Evolutionary conservation across 2,329 filamentous ascomycete genomes (phyloP).

Genomic region (Aspergillus neoniger): DNA sequence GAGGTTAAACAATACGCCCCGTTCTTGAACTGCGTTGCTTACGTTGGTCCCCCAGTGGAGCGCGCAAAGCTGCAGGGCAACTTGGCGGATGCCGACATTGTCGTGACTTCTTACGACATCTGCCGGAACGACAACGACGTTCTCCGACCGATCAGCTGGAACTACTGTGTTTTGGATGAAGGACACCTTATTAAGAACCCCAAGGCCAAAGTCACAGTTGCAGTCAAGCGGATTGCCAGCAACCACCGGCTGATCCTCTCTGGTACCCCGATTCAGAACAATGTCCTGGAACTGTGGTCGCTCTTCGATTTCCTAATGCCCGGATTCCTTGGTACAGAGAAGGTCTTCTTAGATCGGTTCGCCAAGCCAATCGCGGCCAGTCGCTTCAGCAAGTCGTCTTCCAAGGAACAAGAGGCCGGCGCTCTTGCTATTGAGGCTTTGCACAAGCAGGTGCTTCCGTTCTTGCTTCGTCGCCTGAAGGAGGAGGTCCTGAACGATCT

Average conservation of each 20-base stretch:
- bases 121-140: constrained; percentile 93
- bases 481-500: constrained; percentile 96
- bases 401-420: constrained; percentile 96
- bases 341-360: constrained; percentile 94
- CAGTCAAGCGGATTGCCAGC: constrained; percentile 84
- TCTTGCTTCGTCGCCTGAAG: constrained; percentile 92
- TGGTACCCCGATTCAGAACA: constrained; percentile 96
- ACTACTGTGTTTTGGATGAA: constrained; percentile 95
- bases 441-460: constrained; percentile 96
- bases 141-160: constrained; percentile 83
- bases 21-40: constrained; percentile 85
- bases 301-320: constrained; percentile 99
- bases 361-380: constrained; percentile 94
- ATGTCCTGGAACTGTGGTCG: constrained; percentile 95
- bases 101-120: constrained; percentile 97
- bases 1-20: constrained; percentile 95
- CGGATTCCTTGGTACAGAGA: constrained; percentile 92
- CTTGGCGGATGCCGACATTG: constrained; percentile 80
- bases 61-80: constrained; percentile 69
- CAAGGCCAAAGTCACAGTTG: constrained; percentile 90
- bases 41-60: constrained; percentile 85
- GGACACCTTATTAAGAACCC: constrained; percentile 99
- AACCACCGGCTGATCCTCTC: constrained; percentile 96
- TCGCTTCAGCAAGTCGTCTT: constrained; percentile 94
- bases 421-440: constrained; percentile 96